Conservation (phyloP, 371 early-diverging fungal genomes). For the Rhizopus sp. region DNA sequence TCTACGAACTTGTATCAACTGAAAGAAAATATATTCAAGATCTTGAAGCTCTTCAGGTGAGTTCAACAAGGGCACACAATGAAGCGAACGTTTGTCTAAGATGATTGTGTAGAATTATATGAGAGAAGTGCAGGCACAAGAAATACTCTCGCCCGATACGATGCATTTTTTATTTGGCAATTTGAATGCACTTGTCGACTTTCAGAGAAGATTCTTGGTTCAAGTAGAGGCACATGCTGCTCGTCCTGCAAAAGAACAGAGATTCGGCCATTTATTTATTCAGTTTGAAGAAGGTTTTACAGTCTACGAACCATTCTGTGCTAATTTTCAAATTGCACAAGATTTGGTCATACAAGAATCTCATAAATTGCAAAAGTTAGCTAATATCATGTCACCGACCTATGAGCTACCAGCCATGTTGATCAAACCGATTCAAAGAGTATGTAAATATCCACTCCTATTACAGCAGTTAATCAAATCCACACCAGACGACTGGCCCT, state of each 20-base stretch:
- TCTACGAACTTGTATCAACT: constrained; percentile 87
- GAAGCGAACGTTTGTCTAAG: not conserved
- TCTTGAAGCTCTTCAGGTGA: constrained; percentile 66
- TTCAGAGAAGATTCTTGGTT: constrained; percentile 92
- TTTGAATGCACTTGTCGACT: constrained; percentile 91
- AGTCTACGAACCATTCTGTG: constrained; percentile 93
- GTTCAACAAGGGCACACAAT: not conserved
- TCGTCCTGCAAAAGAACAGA: constrained; percentile 72
- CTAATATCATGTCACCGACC: constrained; percentile 77
- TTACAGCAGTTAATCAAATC: constrained; percentile 83
- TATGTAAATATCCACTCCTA: constrained; percentile 94
- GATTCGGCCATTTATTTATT: constrained; percentile 83
- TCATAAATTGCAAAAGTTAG: constrained; percentile 51
- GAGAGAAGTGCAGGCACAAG: constrained; percentile 55
- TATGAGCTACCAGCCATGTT: constrained; percentile 88
- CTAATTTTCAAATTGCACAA: constrained; percentile 83
- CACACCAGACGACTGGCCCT: constrained; percentile 67
- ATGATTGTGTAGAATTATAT: constrained; percentile 35
- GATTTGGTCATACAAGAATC: constrained; percentile 51
- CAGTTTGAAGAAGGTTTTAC: constrained; percentile 82
- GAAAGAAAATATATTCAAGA: constrained; percentile 90
- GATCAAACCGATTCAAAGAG: constrained; percentile 95
- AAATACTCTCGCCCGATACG: constrained; percentile 73
- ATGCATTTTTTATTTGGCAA: constrained; percentile 88
- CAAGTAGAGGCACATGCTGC: constrained; percentile 84